A percentile compares a stretch with the other conserved stretches of the same genome.
Conservation (phyloP, 345 rosid genomes). For the Abelmoschus esculentus region DNA sequence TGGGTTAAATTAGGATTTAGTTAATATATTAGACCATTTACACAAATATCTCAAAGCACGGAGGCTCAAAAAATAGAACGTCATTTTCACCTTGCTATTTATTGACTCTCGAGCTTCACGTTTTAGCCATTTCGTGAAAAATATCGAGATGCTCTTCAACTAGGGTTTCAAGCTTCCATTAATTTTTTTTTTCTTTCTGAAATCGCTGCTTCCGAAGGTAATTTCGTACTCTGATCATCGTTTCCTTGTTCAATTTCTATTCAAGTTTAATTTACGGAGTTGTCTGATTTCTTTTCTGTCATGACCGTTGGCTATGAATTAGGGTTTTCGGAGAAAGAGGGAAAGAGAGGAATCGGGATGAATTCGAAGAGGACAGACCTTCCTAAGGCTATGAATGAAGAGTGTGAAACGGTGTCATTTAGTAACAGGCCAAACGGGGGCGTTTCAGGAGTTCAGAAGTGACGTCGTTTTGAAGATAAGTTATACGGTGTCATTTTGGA, state of each 20-base stretch:
- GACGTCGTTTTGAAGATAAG: too few species aligned
- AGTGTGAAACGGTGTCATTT: too few species aligned
- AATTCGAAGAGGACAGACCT: too few species aligned
- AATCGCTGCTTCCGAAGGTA: not conserved
- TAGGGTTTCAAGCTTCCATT: not conserved
- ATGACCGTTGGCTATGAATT: too few species aligned
- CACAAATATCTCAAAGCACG: not conserved
- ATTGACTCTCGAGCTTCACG: not conserved
- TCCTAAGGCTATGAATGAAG: too few species aligned
- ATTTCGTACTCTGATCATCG: not conserved
- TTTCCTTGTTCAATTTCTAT: not conserved
- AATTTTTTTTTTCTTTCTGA: not conserved
- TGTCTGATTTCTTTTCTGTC: not conserved
- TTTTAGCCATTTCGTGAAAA: not conserved
- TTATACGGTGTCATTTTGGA: too few species aligned
- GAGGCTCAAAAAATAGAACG: not conserved
- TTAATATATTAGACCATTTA: not conserved
- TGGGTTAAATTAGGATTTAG: not conserved
- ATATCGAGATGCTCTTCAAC: not conserved
- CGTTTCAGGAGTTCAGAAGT: too few species aligned
- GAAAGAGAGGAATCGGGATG: too few species aligned
- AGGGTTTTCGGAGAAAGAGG: too few species aligned
- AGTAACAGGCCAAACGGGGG: too few species aligned
- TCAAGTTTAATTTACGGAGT: not conserved
- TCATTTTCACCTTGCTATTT: not conserved